Conservation (phyloP, 371 early-diverging fungal species). For the Mortierella polycephala region DNA sequence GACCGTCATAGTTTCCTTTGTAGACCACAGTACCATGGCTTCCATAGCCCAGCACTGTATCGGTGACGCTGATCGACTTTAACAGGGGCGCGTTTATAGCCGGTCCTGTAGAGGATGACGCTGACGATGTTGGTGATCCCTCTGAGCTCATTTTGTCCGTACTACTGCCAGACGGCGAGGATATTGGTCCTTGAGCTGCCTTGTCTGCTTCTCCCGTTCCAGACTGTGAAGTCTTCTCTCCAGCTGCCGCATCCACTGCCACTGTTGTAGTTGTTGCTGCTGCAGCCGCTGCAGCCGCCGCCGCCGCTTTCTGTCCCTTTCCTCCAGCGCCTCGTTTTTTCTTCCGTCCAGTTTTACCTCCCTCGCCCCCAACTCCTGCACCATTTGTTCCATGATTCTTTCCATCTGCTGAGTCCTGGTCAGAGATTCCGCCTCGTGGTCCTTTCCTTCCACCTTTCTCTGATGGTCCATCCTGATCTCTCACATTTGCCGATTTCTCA, state of each 20-base stretch:
- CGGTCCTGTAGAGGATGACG: background rate
- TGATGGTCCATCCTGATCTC: constrained; percentile 8
- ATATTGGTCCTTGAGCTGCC: constrained; percentile 3
- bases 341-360: constrained; percentile 27
- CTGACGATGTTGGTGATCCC: background rate
- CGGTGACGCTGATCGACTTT: constrained; percentile 59
- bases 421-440: constrained; percentile 9
- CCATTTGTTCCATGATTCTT: constrained; percentile 10
- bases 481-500: constrained; percentile 3
- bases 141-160: constrained; percentile 1
- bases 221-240: background rate
- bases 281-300: constrained; percentile 14
- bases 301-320: constrained; percentile 32
- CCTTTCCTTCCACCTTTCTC: constrained; percentile 25
- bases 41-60: constrained; percentile 84
- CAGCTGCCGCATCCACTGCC: background rate
- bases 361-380: constrained; percentile 19
- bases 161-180: background rate
- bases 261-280: constrained; percentile 7
- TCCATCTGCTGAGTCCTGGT: constrained; percentile 8
- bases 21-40: constrained; percentile 98
- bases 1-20: constrained; percentile 89
- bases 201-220: background rate
- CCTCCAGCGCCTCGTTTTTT: constrained; percentile 53
- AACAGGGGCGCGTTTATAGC: constrained; percentile 28